These are phyloP conservation scores for Fonsecaea multimorphosa DNA, from an alignment of 2,329 filamentous ascomycete genomes.

Conservation along the genomic window DNA sequence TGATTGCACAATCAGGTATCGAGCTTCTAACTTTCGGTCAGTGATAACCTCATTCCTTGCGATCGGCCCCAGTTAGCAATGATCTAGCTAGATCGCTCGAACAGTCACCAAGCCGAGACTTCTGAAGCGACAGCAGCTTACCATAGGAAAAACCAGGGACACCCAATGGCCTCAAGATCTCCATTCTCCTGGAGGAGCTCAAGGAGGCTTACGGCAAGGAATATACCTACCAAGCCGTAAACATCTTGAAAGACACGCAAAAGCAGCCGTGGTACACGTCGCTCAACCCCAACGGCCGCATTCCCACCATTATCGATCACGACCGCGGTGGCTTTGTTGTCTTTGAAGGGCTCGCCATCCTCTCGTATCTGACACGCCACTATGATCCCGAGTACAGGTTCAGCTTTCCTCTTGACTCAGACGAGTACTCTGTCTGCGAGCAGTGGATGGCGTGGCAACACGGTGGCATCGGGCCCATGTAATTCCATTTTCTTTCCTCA, in stretches of 20 bases:
- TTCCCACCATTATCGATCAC: constrained; percentile 8
- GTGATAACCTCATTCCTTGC: neutral
- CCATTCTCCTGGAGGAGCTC: neutral
- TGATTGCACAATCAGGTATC: neutral
- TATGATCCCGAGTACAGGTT: neutral
- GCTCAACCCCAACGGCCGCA: constrained; percentile 16
- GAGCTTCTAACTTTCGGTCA: neutral
- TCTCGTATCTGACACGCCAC: neutral
- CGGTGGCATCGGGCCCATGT: neutral
- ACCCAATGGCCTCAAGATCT: constrained; percentile 4
- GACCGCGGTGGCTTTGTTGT: neutral
- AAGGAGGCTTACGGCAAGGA: neutral
- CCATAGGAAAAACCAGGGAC: neutral
- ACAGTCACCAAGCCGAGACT: too few relatives aligned
- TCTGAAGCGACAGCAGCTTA: neutral
- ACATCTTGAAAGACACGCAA: constrained; percentile 14
- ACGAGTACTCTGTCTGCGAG: neutral
- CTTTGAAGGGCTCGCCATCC: neutral
- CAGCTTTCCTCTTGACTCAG: neutral
- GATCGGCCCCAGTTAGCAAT: neutral
- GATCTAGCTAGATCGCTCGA: neutral
- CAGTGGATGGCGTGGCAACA: neutral
- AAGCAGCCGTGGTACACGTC: constrained; percentile 16
- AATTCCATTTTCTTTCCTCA: neutral
- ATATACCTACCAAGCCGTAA: constrained; percentile 5